Percentiles rank a stretch among this genome's conserved stretches.
Conservation (phyloP, 176 grass and related monocot genomes). For the Aegilops longissima region DNA sequence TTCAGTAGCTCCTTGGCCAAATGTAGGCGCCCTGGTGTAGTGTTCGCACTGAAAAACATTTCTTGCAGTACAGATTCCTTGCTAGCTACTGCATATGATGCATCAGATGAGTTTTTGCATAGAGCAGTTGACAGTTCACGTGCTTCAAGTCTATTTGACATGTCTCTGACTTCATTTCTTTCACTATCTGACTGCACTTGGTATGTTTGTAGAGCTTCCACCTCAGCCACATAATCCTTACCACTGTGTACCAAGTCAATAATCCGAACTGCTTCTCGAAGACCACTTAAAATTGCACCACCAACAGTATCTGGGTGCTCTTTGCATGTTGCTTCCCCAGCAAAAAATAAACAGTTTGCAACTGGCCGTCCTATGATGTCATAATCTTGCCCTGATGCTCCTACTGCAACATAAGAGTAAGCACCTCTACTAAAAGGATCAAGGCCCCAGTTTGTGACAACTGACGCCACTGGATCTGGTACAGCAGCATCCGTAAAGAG, state of each 20-base stretch:
- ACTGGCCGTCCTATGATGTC: slow-evolving; percentile 93
- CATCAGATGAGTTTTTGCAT: slow-evolving; percentile 66
- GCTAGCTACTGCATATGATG: slow-evolving; percentile 49
- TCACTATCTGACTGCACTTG: slow-evolving; percentile 79
- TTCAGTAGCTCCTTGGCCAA: slow-evolving; percentile 83
- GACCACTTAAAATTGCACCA: slow-evolving; percentile 97
- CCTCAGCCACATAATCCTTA: slow-evolving; percentile 82
- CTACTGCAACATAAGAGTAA: slow-evolving; percentile 94
- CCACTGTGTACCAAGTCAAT: slow-evolving; percentile 75
- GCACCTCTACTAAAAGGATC: slow-evolving; percentile 97
- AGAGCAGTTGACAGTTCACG: slow-evolving; percentile 68
- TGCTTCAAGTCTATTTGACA: slow-evolving; percentile 85
- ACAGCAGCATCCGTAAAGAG: slow-evolving; percentile 80
- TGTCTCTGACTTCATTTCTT: slow-evolving; percentile 87
- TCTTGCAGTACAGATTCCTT: slow-evolving; percentile 84
- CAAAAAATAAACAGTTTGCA: slow-evolving; percentile 93
- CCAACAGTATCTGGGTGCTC: slow-evolving; percentile 99
- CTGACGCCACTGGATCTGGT: slow-evolving; percentile 82
- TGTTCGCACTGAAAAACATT: slow-evolving; percentile 92
- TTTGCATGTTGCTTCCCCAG: slow-evolving; percentile 98
- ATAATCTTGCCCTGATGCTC: slow-evolving; percentile 89
- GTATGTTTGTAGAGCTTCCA: slow-evolving; percentile 75
- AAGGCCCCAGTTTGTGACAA: slow-evolving; percentile 97
- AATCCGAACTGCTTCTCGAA: slow-evolving; percentile 94
- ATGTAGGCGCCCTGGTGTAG: slow-evolving; percentile 87